Base-by-base conservation (phyloP, 2,329 filamentous ascomycete genomes). In the Neofusicoccum cordaticola region DNA sequence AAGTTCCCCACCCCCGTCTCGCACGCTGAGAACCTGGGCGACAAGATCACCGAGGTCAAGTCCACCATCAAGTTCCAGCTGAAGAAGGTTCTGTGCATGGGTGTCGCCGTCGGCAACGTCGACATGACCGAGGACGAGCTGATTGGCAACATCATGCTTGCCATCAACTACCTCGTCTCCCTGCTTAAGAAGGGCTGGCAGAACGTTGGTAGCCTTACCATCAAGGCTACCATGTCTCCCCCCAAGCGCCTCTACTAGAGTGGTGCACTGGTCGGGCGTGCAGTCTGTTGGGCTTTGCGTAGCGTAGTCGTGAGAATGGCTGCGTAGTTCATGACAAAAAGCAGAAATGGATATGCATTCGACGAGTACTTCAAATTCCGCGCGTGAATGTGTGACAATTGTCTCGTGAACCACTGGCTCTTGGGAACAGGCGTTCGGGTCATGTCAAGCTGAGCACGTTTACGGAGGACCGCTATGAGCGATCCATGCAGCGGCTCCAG, bases 11-110 rank as follows among this genome's bases (percentile, higher is more conserved):
- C 94, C 71, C 95, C 95, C 73, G 91, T 99, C 84, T 97, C 93
- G 71, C 95, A 99, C 90, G 82, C 86, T 81, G 95, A 99, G 80
- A 94, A 98, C 81, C 89, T 99, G 73, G 86, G 84, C 81, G 88
- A 84, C 87, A 97, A 97, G 90, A 92, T 98, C 87, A 97, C 86
- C 85, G 95, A 99, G 82, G 94, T 99, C 88, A 98, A 97, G 91
- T 97, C 92, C 77, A 99, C 95, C 83, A 98, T 99, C 90, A 99
- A 99, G 90, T 99, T 99, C 91, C 93, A 99, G 89, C 88, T 99
- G 79, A 99, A 99, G 92, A 99, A 99, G 92, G 95, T 99, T 82
- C 88, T 99, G 75, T 99, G 95, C 88, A 93, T 99, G 89, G 95
- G 94, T 90, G 94, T 98, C 81, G 95, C 95, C 75, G 92, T 99